phyloP scores from a whole-genome alignment of 2,329 filamentous ascomycete species.

The Didymella arachidicola region DNA sequence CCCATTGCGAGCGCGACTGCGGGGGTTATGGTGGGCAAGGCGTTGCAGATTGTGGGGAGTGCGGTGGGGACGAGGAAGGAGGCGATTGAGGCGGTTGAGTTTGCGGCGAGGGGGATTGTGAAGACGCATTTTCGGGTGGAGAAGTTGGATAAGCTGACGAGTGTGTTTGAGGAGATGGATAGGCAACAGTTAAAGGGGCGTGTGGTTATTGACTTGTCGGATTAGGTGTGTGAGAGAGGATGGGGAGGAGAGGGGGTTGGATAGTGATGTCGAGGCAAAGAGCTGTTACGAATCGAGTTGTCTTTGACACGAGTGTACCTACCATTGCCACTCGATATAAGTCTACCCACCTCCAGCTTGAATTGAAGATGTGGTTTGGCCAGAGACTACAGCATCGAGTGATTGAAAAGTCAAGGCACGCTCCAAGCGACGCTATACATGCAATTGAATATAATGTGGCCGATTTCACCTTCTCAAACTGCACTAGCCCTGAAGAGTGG shows the following conservation, averaged over 20 bases:
- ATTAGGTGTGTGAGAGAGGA: neutral
- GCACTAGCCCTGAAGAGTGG: neutral
- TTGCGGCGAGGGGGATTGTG: conserved; percentile 53
- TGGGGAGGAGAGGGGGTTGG: neutral
- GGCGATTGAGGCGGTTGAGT: conserved; percentile 59
- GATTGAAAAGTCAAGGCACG: neutral
- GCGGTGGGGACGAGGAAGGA: conserved; percentile 58
- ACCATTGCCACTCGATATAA: neutral
- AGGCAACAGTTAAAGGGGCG: conserved; percentile 55
- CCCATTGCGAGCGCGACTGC: conserved; percentile 54
- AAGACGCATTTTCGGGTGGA: conserved; percentile 58
- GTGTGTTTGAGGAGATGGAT: conserved; percentile 58
- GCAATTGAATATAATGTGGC: neutral
- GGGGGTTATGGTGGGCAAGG: conserved; percentile 53
- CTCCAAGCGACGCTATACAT: neutral
- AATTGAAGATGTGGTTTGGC: no score
- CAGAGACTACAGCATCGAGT: neutral
- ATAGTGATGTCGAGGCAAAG: neutral
- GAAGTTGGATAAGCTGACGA: conserved; percentile 58
- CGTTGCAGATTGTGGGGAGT: conserved; percentile 54
- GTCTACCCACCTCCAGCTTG: no score
- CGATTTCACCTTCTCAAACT: neutral
- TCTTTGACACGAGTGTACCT: no score
- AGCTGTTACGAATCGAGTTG: no score
- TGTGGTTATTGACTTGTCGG: conserved; percentile 56